Conservation (phyloP, 495 filamentous ascomycete genomes). For the Oleoguttula mirabilis region DNA sequence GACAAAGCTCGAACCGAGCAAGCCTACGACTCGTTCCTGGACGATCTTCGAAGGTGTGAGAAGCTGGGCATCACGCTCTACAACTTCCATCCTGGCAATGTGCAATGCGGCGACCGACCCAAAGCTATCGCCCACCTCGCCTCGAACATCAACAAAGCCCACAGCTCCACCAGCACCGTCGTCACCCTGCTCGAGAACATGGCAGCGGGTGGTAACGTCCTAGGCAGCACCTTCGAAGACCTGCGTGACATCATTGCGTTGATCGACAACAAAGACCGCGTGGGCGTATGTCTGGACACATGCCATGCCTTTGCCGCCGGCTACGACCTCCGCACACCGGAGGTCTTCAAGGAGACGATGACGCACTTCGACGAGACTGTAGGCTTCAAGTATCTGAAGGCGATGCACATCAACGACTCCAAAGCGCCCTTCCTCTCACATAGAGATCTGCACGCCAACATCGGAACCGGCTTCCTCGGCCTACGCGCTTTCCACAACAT, state of each 20-base stretch:
- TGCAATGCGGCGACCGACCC: constrained; percentile 36
- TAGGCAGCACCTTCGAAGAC: constrained; percentile 75
- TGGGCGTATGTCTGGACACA: constrained; percentile 93
- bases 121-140: constrained; percentile 71
- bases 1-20: constrained; percentile 72
- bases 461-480: constrained; percentile 84
- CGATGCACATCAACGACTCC: constrained; percentile 86
- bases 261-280: constrained; percentile 69
- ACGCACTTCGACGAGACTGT: constrained; percentile 66
- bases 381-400: constrained; percentile 65
- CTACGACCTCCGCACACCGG: constrained; percentile 71
- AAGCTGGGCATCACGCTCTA: constrained; percentile 79
- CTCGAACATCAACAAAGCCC: constrained; percentile 62
- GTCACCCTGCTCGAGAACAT: constrained; percentile 87
- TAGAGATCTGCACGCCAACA: constrained; percentile 84
- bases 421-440: constrained; percentile 71
- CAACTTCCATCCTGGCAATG: constrained; percentile 90
- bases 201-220: constrained; percentile 72
- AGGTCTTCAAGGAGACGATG: constrained; percentile 61
- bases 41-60: constrained; percentile 82
- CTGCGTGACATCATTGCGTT: constrained; percentile 68
- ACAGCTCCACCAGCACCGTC: constrained; percentile 59
- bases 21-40: constrained; percentile 73
- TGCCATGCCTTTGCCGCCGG: constrained; percentile 91
- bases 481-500: constrained; percentile 81